phyloP scores from a whole-genome alignment of 345 rosid species.

The Dimocarpus longan region DNA sequence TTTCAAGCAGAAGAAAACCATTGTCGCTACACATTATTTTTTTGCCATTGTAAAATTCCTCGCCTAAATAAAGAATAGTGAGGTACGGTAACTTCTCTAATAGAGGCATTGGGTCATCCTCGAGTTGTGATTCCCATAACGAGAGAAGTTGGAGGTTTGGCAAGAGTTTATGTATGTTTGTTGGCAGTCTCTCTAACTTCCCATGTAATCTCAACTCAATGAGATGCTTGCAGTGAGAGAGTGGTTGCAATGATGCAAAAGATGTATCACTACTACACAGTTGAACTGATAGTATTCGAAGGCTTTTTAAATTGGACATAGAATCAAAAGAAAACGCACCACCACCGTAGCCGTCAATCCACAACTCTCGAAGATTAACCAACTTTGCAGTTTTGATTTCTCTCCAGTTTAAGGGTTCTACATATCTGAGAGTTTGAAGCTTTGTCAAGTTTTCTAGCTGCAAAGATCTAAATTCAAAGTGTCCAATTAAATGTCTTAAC shows the following conservation, averaged over 20 bases:
- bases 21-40: too few species aligned
- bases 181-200: background rate
- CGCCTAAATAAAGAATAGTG: too few species aligned
- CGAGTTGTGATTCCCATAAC: background rate
- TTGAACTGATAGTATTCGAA: background rate
- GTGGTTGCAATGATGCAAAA: background rate
- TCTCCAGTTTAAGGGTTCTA: fast-evolving
- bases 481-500: background rate
- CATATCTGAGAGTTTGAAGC: background rate
- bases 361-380: background rate
- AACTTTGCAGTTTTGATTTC: background rate
- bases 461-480: too few species aligned
- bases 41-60: too few species aligned
- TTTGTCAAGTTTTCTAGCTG: background rate
- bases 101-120: background rate
- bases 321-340: background rate
- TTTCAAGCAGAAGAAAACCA: too few species aligned
- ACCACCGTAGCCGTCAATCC: background rate
- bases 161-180: background rate
- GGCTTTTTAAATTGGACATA: background rate
- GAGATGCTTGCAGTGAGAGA: background rate
- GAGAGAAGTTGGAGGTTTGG: background rate
- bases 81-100: too few species aligned
- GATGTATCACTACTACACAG: too few species aligned
- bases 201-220: background rate